Percentiles rank a stretch among this genome's conserved stretches.
Evolutionary conservation across 768 basidiomycete genomes (phyloP).

Genomic region (Phaeolepiota aurea): DNA sequence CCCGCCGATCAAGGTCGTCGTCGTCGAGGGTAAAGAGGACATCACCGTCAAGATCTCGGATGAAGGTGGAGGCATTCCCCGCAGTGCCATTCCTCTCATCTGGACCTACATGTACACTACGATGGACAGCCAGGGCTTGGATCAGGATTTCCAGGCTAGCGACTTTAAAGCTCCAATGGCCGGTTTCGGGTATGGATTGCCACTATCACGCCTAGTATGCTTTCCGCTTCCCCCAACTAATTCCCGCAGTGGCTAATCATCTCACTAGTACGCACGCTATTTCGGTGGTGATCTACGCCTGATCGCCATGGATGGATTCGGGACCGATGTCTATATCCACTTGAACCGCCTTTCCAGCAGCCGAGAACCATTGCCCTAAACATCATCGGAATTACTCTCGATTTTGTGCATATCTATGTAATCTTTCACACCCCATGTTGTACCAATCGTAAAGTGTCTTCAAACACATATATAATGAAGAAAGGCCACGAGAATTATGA

Average conservation of each 20-base stretch:
- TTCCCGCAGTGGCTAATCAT: slow-evolving; percentile 16
- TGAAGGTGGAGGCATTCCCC: slow-evolving; percentile 91
- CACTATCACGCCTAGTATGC: slow-evolving; percentile 81
- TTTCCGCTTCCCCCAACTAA: slow-evolving; percentile 2
- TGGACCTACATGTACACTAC: slow-evolving; percentile 99
- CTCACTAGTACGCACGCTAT: slow-evolving; percentile 80
- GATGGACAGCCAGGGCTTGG: slow-evolving; percentile 66
- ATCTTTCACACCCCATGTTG: too few species aligned
- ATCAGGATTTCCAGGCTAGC: slow-evolving; percentile 70
- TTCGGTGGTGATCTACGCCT: slow-evolving; percentile 90
- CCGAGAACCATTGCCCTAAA: slow-evolving; percentile 63
- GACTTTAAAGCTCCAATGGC: slow-evolving; percentile 99
- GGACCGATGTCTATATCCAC: slow-evolving; percentile 91
- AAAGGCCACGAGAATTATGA: too few species aligned
- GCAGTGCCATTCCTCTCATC: slow-evolving; percentile 85
- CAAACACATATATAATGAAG: too few species aligned
- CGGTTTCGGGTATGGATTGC: slow-evolving; percentile 91
- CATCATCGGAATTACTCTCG: too few species aligned
- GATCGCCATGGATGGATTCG: slow-evolving; percentile 99
- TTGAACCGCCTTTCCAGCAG: slow-evolving; percentile 80
- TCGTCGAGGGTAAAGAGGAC: slow-evolving; percentile 95
- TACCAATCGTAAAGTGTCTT: too few species aligned
- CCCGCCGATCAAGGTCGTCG: slow-evolving; percentile 90
- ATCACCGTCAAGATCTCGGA: slow-evolving; percentile 99
- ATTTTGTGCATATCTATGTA: not conserved